These are phyloP conservation scores for Mycena galericulata DNA, from an alignment of 768 basidiomycete genomes.

Conservation along the genomic window DNA sequence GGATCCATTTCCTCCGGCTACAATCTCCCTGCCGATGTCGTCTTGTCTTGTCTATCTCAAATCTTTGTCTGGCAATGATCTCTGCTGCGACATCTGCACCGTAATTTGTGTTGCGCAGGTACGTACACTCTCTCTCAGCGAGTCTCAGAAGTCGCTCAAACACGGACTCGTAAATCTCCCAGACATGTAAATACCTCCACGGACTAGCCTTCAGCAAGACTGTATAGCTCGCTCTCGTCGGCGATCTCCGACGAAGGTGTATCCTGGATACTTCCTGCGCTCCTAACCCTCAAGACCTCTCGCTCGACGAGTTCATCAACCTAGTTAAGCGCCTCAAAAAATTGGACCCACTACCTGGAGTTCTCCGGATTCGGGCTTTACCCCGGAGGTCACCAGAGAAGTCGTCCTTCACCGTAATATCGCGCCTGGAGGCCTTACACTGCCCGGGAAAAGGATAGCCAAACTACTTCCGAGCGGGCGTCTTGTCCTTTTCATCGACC, in stretches of 20 bases:
- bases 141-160: neutral
- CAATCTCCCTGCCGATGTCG: neutral
- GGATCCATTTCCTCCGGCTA: too few relatives aligned
- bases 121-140: too few relatives aligned
- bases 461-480: slow-evolving; percentile 22
- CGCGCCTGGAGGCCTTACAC: neutral
- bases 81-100: neutral
- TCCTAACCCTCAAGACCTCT: neutral
- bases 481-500: slow-evolving; percentile 16
- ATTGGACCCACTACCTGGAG: slow-evolving; percentile 4
- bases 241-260: neutral
- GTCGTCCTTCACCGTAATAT: neutral
- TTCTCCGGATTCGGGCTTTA: neutral
- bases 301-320: neutral
- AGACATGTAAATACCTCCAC: slow-evolving; percentile 25
- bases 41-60: slow-evolving; percentile 9
- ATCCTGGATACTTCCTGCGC: neutral
- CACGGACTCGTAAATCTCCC: neutral
- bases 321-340: neutral
- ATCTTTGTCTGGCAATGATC: too few relatives aligned
- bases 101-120: slow-evolving; percentile 5
- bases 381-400: neutral
- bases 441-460: neutral
- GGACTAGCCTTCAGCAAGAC: slow-evolving; percentile 11
- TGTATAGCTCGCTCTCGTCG: slow-evolving; percentile 21